Base-by-base conservation (phyloP, 2,329 filamentous ascomycete genomes). In the Alternaria burnsii region DNA sequence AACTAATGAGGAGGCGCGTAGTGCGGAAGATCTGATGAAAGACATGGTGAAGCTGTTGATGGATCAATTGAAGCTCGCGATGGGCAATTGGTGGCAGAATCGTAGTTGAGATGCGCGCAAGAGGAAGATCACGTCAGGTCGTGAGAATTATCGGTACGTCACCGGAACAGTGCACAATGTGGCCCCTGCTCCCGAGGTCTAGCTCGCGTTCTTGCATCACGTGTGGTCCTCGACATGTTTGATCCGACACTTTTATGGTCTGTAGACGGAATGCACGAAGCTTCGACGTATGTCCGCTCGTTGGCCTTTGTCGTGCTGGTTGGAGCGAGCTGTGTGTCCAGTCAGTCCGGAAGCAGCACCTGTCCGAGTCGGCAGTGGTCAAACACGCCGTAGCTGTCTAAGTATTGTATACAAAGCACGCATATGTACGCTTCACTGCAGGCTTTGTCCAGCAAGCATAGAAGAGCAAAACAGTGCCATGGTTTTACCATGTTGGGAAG, bases 31-130 rank as follows among this genome's bases (percentile, higher is more conserved):
- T 65, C 79, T 72, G 55, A 76, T 55, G 41, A 80, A 74, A 69
- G 78, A 74, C 79, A 81, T 81, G 55, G 52, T 76, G 73, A 71
- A 78, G 75, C 72, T 78, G 72, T 51, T 54, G 63, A 41, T 57
- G 62, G 60, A 42, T 42, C 71, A 78, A 78, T 78, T 78, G 76
- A 67, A 70, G 67, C 66, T 68, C 67, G 58, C 58, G 60, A 70
- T 64, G 65, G 70, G 71, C 71, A 75, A 78, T 76, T 76, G 72
- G 72, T 64, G 70, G 52, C 56, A 61, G 55, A 46, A 36, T 61
- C 40, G 26, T 32, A 41, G 43, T 51, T 52, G 58, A 57, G 61
- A 55, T 64, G 59, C 56, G 61, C 60, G 59, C 48, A 57, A 26
- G 55, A 41, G 47, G 56, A 58, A 57, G 63, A 67, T 66, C 61